Conservation (phyloP, 2,329 filamentous ascomycete genomes). For the Sclerotinia minor region DNA sequence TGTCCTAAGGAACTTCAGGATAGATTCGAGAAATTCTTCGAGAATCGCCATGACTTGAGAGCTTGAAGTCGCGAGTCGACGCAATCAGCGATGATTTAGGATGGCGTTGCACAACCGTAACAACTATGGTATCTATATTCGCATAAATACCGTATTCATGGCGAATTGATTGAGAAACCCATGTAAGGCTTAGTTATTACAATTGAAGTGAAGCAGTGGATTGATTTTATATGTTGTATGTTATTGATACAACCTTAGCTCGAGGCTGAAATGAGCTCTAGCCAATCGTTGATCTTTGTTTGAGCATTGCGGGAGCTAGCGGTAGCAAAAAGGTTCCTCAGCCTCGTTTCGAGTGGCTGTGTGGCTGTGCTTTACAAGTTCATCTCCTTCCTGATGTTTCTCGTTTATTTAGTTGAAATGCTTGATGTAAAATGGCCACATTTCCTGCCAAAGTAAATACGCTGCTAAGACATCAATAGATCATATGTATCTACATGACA, state of each 20-base stretch:
- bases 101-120: no score
- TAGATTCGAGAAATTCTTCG: slow-evolving; percentile 65
- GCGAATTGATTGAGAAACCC: not conserved
- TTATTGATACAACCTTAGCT: not conserved
- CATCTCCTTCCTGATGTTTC: not conserved
- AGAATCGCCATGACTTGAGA: slow-evolving; percentile 57
- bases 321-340: not conserved
- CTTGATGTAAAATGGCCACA: no score
- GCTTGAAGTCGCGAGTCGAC: not conserved
- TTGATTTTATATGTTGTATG: not conserved
- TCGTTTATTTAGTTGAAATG: not conserved
- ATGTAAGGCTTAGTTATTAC: not conserved
- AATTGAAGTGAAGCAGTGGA: not conserved
- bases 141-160: not conserved
- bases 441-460: no score
- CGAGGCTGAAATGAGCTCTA: slow-evolving; percentile 3
- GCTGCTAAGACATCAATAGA: no score
- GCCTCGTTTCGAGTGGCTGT: slow-evolving; percentile 6
- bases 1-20: slow-evolving; percentile 60
- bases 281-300: not conserved
- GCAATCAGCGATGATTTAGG: not conserved
- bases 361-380: not conserved
- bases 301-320: not conserved
- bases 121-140: not conserved
- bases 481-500: no score